phyloP scores from a whole-genome alignment of 805 yeast genomes.

The Kodamaea hsintzibuensis region DNA sequence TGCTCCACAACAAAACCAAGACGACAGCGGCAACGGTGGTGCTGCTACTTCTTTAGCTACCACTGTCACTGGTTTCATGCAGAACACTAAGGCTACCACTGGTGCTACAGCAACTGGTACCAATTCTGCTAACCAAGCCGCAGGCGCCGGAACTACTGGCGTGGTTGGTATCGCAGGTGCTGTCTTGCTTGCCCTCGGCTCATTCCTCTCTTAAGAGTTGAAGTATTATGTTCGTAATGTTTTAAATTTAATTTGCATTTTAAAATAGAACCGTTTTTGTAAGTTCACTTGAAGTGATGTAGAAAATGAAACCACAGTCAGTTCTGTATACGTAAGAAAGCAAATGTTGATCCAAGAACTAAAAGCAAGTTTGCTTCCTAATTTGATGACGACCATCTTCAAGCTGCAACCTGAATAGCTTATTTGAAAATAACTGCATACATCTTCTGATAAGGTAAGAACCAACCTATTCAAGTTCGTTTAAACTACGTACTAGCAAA shows the following conservation, averaged over 20 bases:
- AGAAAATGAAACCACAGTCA: too few relatives aligned
- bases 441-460: too few relatives aligned
- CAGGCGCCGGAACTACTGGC: constrained; percentile 15
- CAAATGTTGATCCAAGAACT: too few relatives aligned
- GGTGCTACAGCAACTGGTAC: not conserved
- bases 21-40: not conserved
- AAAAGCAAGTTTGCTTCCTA: too few relatives aligned
- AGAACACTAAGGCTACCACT: not conserved
- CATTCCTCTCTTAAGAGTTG: constrained; percentile 11
- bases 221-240: not conserved
- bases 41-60: not conserved
- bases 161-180: constrained; percentile 20
- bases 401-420: too few relatives aligned
- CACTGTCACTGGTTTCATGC: constrained; percentile 3
- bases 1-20: not conserved
- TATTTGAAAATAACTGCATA: too few relatives aligned
- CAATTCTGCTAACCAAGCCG: not conserved
- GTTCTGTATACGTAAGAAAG: too few relatives aligned
- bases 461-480: too few relatives aligned
- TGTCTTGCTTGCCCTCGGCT: constrained; percentile 21
- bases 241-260: not conserved
- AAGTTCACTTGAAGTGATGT: not conserved
- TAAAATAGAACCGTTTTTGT: not conserved
- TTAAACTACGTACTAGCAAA: too few relatives aligned
- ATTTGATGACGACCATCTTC: too few relatives aligned